Conservation (phyloP, 148 eudicot genomes). For the Chenopodium album region DNA sequence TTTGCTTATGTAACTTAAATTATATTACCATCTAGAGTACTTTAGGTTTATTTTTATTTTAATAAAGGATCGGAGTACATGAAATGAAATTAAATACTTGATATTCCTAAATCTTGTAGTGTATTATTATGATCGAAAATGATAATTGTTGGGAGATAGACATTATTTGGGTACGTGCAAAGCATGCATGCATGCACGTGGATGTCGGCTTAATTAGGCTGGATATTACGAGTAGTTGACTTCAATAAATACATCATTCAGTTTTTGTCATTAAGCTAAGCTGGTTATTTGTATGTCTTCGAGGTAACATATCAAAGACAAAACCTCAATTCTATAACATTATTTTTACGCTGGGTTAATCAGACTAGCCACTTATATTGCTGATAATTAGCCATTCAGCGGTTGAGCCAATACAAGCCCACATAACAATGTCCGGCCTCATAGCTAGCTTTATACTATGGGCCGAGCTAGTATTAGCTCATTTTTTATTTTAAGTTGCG, state of each 20-base stretch:
- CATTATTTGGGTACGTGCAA: slow-evolving; percentile 26
- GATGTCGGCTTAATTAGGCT: slow-evolving; percentile 31
- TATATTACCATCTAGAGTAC: too few relatives aligned
- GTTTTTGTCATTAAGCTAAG: slow-evolving; percentile 15
- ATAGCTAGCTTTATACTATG: too few relatives aligned
- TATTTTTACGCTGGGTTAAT: not conserved
- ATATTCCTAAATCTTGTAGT: too few relatives aligned
- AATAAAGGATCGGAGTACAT: too few relatives aligned
- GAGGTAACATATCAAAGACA: slow-evolving; percentile 14
- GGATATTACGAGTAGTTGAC: slow-evolving; percentile 27
- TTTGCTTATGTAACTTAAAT: too few relatives aligned
- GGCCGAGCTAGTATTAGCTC: too few relatives aligned
- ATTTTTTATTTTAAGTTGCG: too few relatives aligned
- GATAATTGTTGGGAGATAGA: not conserved
- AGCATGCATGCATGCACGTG: slow-evolving; percentile 32
- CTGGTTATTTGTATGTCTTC: slow-evolving; percentile 15
- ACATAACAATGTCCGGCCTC: too few relatives aligned
- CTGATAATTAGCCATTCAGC: not conserved
- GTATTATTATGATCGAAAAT: too few relatives aligned
- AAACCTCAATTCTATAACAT: not conserved
- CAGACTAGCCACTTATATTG: not conserved
- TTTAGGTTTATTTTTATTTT: too few relatives aligned
- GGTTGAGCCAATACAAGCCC: not conserved
- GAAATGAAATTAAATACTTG: too few relatives aligned
- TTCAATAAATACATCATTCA: slow-evolving; percentile 13